phyloP scores from a whole-genome alignment of 2,329 filamentous ascomycete species.

The Epichloe festucae region DNA sequence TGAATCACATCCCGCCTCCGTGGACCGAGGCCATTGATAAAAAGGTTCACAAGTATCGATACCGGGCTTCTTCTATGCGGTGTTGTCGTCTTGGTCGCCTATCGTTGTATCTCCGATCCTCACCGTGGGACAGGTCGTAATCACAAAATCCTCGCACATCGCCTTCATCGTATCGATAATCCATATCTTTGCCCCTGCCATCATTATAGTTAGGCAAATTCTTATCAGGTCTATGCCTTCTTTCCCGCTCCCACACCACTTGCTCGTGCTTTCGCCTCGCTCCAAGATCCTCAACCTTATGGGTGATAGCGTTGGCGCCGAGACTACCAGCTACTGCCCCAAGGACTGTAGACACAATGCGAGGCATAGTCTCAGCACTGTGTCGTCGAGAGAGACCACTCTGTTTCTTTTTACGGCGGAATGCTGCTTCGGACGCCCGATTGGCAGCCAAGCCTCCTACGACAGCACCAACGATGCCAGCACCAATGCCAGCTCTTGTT shows the following conservation, averaged over 20 bases:
- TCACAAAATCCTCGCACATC: constrained; percentile 13
- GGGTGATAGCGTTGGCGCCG: constrained; percentile 38
- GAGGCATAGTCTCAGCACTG: constrained; percentile 18
- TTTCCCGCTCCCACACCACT: constrained; percentile 19
- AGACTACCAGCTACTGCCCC: constrained; percentile 43
- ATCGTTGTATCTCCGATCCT: constrained; percentile 10
- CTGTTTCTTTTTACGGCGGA: constrained; percentile 16
- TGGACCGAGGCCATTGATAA: too few relatives aligned
- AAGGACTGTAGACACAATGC: constrained; percentile 35
- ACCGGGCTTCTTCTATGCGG: constrained; percentile 12
- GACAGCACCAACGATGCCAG: constrained; percentile 39
- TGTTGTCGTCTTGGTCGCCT: constrained; percentile 10
- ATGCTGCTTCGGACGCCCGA: constrained; percentile 31
- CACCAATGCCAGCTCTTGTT: constrained; percentile 35
- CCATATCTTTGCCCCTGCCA: constrained; percentile 6
- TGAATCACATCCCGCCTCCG: too few relatives aligned
- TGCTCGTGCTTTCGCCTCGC: constrained; percentile 20
- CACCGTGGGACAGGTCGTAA: constrained; percentile 15
- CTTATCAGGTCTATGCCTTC: constrained; percentile 17
- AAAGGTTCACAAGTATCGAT: constrained; percentile 6
- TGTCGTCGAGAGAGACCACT: constrained; percentile 12
- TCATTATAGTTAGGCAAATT: constrained; percentile 15
- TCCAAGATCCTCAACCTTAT: constrained; percentile 26
- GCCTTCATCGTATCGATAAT: constrained; percentile 8
- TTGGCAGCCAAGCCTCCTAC: constrained; percentile 41